Evolutionary conservation across 1,284 basidiomycete genomes (phyloP).

Genomic region (Cryptococcus sp.): DNA sequence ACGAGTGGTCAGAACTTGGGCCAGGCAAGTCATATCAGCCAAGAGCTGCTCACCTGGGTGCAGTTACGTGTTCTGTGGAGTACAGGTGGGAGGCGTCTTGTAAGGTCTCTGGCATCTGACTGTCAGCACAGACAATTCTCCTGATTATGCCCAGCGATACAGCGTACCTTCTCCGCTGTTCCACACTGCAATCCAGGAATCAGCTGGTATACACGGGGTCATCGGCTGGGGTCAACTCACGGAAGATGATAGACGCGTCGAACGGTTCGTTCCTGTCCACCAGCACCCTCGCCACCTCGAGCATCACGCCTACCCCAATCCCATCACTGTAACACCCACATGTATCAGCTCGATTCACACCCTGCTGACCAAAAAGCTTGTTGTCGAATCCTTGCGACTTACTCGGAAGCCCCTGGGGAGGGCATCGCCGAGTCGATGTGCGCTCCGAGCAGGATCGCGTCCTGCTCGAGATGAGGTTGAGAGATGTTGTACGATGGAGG

Average conservation of each 20-base stretch:
- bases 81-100: constrained; percentile 93
- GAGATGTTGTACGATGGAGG: constrained; percentile 56
- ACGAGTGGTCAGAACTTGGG: not conserved
- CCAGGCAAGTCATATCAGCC: not conserved
- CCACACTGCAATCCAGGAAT: constrained; percentile 65
- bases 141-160: not conserved
- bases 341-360: constrained; percentile 5
- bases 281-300: constrained; percentile 81
- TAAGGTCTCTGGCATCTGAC: constrained; percentile 53
- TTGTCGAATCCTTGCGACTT: constrained; percentile 6
- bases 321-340: constrained; percentile 57
- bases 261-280: constrained; percentile 69
- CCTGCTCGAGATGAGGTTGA: constrained; percentile 61
- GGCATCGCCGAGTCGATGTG: constrained; percentile 72
- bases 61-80: constrained; percentile 76
- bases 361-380: too few species aligned
- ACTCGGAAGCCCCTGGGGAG: constrained; percentile 76
- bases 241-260: constrained; percentile 75
- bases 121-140: not conserved
- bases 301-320: constrained; percentile 82
- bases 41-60: constrained; percentile 58
- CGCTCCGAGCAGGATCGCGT: constrained; percentile 82
- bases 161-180: constrained; percentile 75
- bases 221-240: constrained; percentile 54
- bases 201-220: not conserved